These are phyloP conservation scores for Apiotrichum laibachii DNA, from an alignment of 1,284 basidiomycete genomes.

Conservation along the genomic window DNA sequence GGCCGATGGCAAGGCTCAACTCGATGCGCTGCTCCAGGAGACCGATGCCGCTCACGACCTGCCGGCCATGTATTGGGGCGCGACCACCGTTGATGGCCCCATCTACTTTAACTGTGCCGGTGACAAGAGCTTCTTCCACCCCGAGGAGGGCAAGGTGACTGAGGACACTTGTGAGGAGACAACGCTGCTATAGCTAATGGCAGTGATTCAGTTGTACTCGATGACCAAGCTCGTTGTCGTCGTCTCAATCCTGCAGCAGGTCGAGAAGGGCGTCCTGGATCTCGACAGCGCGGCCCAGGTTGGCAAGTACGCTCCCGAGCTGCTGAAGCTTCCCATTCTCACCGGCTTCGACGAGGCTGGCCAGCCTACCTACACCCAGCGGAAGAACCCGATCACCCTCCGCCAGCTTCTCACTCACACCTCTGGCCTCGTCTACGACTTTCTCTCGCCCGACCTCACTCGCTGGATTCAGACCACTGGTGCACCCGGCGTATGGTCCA, in stretches of 20 bases:
- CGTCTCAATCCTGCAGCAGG: slow-evolving; percentile 35
- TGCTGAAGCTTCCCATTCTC: slow-evolving; percentile 31
- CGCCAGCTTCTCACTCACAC: slow-evolving; percentile 40
- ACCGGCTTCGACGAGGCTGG: slow-evolving; percentile 29
- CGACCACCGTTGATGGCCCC: slow-evolving; percentile 30
- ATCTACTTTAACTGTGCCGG: slow-evolving; percentile 35
- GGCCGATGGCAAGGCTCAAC: slow-evolving; percentile 14
- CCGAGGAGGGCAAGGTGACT: slow-evolving; percentile 28
- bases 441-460: neutral
- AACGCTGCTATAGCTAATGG: neutral
- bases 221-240: slow-evolving; percentile 41
- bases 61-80: slow-evolving; percentile 32
- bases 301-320: slow-evolving; percentile 34
- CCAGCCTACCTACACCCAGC: slow-evolving; percentile 24
- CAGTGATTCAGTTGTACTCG: slow-evolving; percentile 32
- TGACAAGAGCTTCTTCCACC: slow-evolving; percentile 31
- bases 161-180: slow-evolving; percentile 36
- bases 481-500: slow-evolving; percentile 26
- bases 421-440: slow-evolving; percentile 17
- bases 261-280: slow-evolving; percentile 32
- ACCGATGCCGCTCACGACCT: slow-evolving; percentile 18
- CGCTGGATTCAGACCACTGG: slow-evolving; percentile 13
- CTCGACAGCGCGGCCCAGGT: slow-evolving; percentile 34
- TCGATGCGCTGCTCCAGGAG: slow-evolving; percentile 23
- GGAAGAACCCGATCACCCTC: slow-evolving; percentile 35